Percentiles rank a stretch among this genome's conserved stretches.
These are phyloP conservation scores for Articulospora tetracladia DNA, from an alignment of 495 filamentous ascomycete species.

Conservation along the genomic window DNA sequence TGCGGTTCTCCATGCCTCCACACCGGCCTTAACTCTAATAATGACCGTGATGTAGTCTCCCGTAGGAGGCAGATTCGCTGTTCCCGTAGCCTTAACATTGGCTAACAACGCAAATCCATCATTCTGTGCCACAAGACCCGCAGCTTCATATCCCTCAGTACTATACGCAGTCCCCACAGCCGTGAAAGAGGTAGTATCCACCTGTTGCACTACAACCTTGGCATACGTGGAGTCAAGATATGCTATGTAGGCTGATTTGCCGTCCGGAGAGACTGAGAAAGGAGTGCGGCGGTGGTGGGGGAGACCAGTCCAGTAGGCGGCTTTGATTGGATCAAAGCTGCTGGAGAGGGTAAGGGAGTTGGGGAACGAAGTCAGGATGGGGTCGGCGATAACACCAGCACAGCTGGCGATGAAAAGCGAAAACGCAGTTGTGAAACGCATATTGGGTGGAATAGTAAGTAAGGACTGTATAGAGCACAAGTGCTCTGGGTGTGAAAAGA, in stretches of 20 bases:
- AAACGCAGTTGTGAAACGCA: slow-evolving; percentile 8
- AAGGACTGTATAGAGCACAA: slow-evolving; percentile 9
- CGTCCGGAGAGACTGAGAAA: slow-evolving; percentile 47
- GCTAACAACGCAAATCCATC: slow-evolving; percentile 53
- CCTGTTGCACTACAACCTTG: slow-evolving; percentile 44
- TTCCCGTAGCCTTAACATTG: slow-evolving; percentile 43
- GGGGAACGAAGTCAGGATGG: slow-evolving; percentile 9
- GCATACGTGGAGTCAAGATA: slow-evolving; percentile 45
- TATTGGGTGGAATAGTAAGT: slow-evolving; percentile 1
- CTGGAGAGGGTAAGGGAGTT: slow-evolving; percentile 37
- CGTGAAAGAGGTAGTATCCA: slow-evolving; percentile 40
- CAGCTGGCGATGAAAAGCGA: slow-evolving; percentile 11
- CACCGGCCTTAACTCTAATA: slow-evolving; percentile 43
- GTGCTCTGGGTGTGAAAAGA: slow-evolving; percentile 6
- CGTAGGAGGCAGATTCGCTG: slow-evolving; percentile 39
- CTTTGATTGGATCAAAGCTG: slow-evolving; percentile 45
- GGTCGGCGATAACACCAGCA: slow-evolving; percentile 5
- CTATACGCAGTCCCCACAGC: slow-evolving; percentile 41
- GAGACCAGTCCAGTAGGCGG: slow-evolving; percentile 48
- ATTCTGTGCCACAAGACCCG: slow-evolving; percentile 50
- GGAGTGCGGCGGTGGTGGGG: slow-evolving; percentile 51
- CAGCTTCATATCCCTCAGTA: slow-evolving; percentile 45
- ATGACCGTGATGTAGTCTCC: slow-evolving; percentile 43
- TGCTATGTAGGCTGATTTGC: slow-evolving; percentile 47
- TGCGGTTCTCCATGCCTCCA: slow-evolving; percentile 46